Evolutionary conservation across 257 asterid genomes (phyloP).

Genomic region (Eucommia ulmoides): DNA sequence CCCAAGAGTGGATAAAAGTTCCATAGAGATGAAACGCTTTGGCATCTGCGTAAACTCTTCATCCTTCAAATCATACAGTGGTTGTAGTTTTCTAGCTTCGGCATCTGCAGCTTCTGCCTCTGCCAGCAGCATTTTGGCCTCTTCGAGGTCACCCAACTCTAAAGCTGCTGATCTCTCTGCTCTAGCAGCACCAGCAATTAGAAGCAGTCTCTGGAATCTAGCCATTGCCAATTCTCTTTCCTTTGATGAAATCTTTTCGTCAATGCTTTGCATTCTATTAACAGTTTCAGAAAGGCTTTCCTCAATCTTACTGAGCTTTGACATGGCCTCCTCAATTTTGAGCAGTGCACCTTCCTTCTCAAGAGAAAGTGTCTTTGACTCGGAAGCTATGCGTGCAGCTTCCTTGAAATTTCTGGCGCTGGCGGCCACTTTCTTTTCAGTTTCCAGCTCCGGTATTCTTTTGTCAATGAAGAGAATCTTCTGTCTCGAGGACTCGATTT

Average conservation of each 20-base stretch:
- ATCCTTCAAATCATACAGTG: constrained; percentile 13
- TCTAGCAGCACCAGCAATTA: constrained; percentile 21
- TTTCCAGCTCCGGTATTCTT: constrained; percentile 38
- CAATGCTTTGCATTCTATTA: constrained; percentile 21
- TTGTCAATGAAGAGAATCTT: constrained; percentile 32
- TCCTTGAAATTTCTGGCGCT: constrained; percentile 37
- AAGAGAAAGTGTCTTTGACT: constrained; percentile 21
- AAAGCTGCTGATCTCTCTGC: constrained; percentile 36
- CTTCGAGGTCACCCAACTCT: constrained; percentile 32
- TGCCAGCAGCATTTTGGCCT: constrained; percentile 24
- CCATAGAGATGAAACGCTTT: constrained; percentile 23
- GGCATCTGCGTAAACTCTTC: constrained; percentile 18
- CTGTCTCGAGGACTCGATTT: constrained; percentile 26
- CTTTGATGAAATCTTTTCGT: constrained; percentile 19
- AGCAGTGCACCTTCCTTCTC: constrained; percentile 25
- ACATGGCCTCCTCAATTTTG: constrained; percentile 16
- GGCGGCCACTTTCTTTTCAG: constrained; percentile 42
- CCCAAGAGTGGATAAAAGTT: constrained; percentile 25
- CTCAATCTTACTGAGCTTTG: constrained; percentile 23
- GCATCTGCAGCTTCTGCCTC: constrained; percentile 31
- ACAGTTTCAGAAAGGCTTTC: constrained; percentile 20
- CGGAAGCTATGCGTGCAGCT: constrained; percentile 35
- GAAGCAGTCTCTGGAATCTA: constrained; percentile 25
- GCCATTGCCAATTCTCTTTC: constrained; percentile 27
- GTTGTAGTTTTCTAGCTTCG: constrained; percentile 30